phyloP scores from a whole-genome alignment of 2,329 filamentous ascomycete species.

The Neofusicoccum sp. region DNA sequence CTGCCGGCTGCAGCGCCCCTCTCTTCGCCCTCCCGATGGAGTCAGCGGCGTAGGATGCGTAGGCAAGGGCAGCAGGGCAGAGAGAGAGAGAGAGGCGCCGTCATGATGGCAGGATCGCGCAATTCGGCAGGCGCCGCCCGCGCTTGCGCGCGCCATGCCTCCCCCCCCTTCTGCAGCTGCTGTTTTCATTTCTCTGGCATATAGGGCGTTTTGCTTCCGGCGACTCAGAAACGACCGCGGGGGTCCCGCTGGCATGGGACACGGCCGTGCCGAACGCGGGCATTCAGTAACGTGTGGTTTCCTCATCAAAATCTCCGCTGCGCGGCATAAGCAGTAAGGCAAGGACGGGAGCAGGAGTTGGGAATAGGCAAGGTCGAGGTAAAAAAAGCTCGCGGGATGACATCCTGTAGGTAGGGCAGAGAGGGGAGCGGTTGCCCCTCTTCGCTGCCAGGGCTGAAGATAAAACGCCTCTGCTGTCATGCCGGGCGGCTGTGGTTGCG shows the following conservation, averaged over 20 bases:
- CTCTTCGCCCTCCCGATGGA: background rate
- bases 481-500: background rate
- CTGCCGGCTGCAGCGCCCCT: constrained; percentile 10
- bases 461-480: constrained; percentile 10
- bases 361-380: background rate
- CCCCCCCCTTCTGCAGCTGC: background rate
- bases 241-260: too few species aligned
- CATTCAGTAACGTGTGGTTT: background rate
- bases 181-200: background rate
- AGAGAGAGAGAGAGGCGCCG: too few species aligned
- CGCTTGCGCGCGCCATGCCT: background rate
- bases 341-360: background rate
- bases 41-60: constrained; percentile 6
- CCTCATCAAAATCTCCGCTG: constrained; percentile 11
- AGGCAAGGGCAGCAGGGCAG: background rate
- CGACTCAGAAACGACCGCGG: too few species aligned
- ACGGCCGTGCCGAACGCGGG: background rate
- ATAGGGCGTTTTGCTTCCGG: too few species aligned
- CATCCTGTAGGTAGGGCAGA: constrained; percentile 11
- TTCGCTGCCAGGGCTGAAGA: background rate
- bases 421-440: background rate
- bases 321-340: constrained; percentile 11
- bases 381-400: background rate
- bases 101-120: constrained; percentile 9
- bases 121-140: constrained; percentile 7